phyloP scores from a whole-genome alignment of 306 rosid genomes.

The peach (Prunus persica) region DNA sequence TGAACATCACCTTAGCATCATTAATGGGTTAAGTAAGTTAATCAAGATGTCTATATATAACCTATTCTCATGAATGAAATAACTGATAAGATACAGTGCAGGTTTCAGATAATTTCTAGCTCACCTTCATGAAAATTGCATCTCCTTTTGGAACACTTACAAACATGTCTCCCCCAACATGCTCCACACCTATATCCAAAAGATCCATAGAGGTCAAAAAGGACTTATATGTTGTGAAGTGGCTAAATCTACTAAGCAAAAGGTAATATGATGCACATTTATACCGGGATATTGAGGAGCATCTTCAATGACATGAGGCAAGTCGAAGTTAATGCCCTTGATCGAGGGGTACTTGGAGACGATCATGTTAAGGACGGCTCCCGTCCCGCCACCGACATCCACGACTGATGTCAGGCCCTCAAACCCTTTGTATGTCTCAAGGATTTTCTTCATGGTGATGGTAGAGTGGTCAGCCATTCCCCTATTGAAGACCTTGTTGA shows the following conservation, averaged over 20 bases:
- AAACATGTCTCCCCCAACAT: conserved; percentile 96
- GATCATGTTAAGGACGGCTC: conserved; percentile 67
- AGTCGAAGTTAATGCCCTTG: conserved; percentile 80
- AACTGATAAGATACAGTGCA: too few relatives aligned
- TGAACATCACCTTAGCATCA: not conserved
- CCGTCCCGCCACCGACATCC: conserved; percentile 93
- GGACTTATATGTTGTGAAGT: too few relatives aligned
- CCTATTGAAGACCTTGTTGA: conserved; percentile 85
- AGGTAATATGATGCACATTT: not conserved
- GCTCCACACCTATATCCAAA: conserved; percentile 69
- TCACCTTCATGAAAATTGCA: conserved; percentile 89
- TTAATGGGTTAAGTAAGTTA: too few relatives aligned
- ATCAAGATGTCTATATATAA: too few relatives aligned
- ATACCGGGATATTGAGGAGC: conserved; percentile 72
- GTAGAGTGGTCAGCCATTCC: conserved; percentile 89
- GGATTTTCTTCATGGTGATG: conserved; percentile 79
- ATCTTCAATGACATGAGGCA: conserved; percentile 83
- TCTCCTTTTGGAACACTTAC: conserved; percentile 79
- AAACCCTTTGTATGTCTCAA: conserved; percentile 68
- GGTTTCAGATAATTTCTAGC: not conserved
- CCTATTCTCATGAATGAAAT: not conserved
- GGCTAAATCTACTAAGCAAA: too few relatives aligned
- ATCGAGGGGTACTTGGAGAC: conserved; percentile 76
- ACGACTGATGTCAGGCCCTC: conserved; percentile 73
- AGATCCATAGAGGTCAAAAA: not conserved